Evolutionary conservation across 1,139 yeast species (phyloP).

Genomic region (Yamadazyma friedrichii): DNA sequence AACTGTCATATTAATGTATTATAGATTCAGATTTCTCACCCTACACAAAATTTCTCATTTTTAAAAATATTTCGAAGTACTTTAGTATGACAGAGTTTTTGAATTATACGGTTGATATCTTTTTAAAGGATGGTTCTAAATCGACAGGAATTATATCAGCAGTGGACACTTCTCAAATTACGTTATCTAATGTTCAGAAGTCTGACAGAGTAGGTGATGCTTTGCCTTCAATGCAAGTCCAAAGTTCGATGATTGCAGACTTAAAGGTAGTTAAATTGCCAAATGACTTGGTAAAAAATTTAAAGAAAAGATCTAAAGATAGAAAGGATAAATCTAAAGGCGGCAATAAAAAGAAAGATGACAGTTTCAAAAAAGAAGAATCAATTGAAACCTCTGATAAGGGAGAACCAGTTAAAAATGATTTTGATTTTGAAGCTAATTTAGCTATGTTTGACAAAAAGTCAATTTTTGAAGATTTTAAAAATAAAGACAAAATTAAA

Average conservation of each 20-base stretch:
- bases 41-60: neutral
- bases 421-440: slow-evolving; percentile 85
- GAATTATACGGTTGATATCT: slow-evolving; percentile 53
- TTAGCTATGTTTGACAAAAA: slow-evolving; percentile 81
- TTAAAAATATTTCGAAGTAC: no score
- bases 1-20: no score
- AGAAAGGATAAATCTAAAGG: slow-evolving; percentile 12
- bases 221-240: slow-evolving; percentile 23
- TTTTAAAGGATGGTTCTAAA: slow-evolving; percentile 44
- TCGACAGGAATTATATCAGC: slow-evolving; percentile 47
- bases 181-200: slow-evolving; percentile 33
- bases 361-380: neutral
- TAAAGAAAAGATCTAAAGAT: slow-evolving; percentile 15
- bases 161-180: slow-evolving; percentile 41
- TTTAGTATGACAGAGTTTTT: slow-evolving; percentile 41
- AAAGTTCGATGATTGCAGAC: slow-evolving; percentile 41
- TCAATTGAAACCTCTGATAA: neutral
- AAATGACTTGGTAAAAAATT: slow-evolving; percentile 21
- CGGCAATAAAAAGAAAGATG: slow-evolving; percentile 3
- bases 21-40: neutral
- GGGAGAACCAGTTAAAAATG: slow-evolving; percentile 24
- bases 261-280: slow-evolving; percentile 52
- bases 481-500: slow-evolving; percentile 58
- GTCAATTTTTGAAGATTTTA: slow-evolving; percentile 75
- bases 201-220: slow-evolving; percentile 11